Percentiles rank a stretch among this genome's conserved stretches.
These are phyloP conservation scores for Ramalina peruviana DNA, from an alignment of 495 filamentous ascomycete species.

Conservation along the genomic window DNA sequence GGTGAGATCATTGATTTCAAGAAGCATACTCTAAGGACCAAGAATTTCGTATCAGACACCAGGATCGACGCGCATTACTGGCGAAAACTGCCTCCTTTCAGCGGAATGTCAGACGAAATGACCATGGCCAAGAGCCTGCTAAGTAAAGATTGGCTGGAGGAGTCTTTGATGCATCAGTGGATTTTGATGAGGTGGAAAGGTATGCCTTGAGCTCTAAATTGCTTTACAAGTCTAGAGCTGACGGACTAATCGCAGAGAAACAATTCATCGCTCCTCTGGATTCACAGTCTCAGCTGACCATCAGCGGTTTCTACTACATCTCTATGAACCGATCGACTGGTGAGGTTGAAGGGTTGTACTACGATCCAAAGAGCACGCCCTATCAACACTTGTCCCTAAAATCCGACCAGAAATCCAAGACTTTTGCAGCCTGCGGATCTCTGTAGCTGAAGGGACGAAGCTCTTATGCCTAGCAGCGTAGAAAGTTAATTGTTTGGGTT, in stretches of 20 bases:
- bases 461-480: too few species aligned
- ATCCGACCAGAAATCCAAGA: constrained; percentile 21
- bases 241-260: constrained; percentile 34
- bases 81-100: constrained; percentile 56
- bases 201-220: constrained; percentile 17
- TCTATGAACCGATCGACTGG: constrained; percentile 47
- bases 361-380: constrained; percentile 56
- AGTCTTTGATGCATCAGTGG: constrained; percentile 42
- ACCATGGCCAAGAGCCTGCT: constrained; percentile 41
- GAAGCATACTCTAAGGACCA: constrained; percentile 52
- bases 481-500: too few species aligned
- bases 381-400: constrained; percentile 53
- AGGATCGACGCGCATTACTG: constrained; percentile 56
- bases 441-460: too few species aligned
- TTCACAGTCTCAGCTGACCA: constrained; percentile 48
- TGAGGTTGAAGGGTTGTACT: constrained; percentile 55
- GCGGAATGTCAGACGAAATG: constrained; percentile 40
- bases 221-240: background rate
- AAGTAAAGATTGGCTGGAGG: constrained; percentile 40
- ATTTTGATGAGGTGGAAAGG: constrained; percentile 73
- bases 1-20: constrained; percentile 68
- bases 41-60: constrained; percentile 46
- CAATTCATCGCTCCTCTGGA: constrained; percentile 55
- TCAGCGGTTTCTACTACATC: constrained; percentile 65
- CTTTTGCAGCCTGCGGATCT: too few species aligned